Base-by-base conservation (phyloP, 2,329 filamentous ascomycete genomes). In the Dactylellina drechsleri region DNA sequence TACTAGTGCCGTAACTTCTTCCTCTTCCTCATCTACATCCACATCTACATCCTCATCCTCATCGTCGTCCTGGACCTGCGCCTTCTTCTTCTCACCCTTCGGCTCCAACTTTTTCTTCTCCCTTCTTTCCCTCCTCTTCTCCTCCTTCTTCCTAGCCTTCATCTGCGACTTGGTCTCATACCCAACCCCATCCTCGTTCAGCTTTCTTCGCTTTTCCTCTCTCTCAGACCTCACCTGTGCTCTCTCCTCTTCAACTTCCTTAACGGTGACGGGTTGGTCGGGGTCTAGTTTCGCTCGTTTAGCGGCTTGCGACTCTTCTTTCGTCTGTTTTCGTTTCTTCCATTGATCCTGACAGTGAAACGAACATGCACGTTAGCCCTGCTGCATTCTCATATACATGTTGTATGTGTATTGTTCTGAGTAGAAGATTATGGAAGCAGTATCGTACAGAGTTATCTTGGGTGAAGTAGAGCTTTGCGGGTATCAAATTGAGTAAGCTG, bases 321-420 rank as follows among this genome's bases (percentile, higher is more conserved):
- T 97, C 59, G 92, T 94, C 84, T 98, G 93, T 85, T 98, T 98
- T 84, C 95, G 96, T 81, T 90, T 90, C 82, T 90, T 89, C 92
- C 93, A 96, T 89, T 97, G 92, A 80, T 95, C 91, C 92, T 96
- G 80, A 76, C 40, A 26, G 43, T 71, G 59, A 53, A 61, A 60
- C 74, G 73, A 66, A 62, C 70, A 66, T 76, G 18, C 16, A 23
- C 7, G 20, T 52, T 52, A 52, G 47, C 16, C 10, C 12, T n/a
- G 6, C 41, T 45, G 16, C 2, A n/a, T 52, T 4, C n/a, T 52
- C 47, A 18, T 18, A 52, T 8, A 36, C 10, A 36, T 36, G 1
- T 47, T 1, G 4, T 4, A 13, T 4, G 16, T 47, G 15, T n/a
- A 47, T 47, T 47, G 43, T 47, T n/a, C 5, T 12, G 43, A 16